phyloP scores from a whole-genome alignment of 2,329 filamentous ascomycete species.

The Penicillium sp. region DNA sequence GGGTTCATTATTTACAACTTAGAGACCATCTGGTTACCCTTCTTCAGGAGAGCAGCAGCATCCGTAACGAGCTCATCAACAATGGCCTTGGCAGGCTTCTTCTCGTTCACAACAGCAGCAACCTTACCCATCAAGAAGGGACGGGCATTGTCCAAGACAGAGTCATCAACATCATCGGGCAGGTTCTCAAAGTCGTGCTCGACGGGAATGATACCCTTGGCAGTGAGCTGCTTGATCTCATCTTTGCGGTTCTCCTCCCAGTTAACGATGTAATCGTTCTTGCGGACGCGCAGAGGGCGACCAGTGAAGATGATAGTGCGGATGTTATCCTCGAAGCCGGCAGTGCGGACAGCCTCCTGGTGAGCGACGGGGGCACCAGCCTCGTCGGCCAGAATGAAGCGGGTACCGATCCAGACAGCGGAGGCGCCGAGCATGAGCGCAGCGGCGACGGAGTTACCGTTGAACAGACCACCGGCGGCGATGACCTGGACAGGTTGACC shows the following conservation, averaged over 20 bases:
- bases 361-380: slow-evolving; percentile 90
- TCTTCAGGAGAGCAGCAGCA: slow-evolving; percentile 70
- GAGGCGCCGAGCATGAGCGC: slow-evolving; percentile 89
- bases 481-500: slow-evolving; percentile 87
- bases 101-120: slow-evolving; percentile 88
- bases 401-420: slow-evolving; percentile 94
- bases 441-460: slow-evolving; percentile 85
- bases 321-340: slow-evolving; percentile 92
- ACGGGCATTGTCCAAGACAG: slow-evolving; percentile 86
- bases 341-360: slow-evolving; percentile 91
- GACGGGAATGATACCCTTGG: slow-evolving; percentile 88
- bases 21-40: slow-evolving; percentile 66
- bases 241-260: slow-evolving; percentile 90
- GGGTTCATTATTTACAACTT: slow-evolving; percentile 62
- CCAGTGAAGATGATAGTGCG: slow-evolving; percentile 99
- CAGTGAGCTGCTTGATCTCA: slow-evolving; percentile 90
- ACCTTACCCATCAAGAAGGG: slow-evolving; percentile 97
- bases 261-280: slow-evolving; percentile 89
- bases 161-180: slow-evolving; percentile 71
- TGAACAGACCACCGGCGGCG: slow-evolving; percentile 91
- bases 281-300: slow-evolving; percentile 88
- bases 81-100: slow-evolving; percentile 85
- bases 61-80: slow-evolving; percentile 92
- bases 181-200: slow-evolving; percentile 91
- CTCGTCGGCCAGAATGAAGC: slow-evolving; percentile 92